Conservation (phyloP, 257 asterid species). For the Catharanthus roseus region DNA sequence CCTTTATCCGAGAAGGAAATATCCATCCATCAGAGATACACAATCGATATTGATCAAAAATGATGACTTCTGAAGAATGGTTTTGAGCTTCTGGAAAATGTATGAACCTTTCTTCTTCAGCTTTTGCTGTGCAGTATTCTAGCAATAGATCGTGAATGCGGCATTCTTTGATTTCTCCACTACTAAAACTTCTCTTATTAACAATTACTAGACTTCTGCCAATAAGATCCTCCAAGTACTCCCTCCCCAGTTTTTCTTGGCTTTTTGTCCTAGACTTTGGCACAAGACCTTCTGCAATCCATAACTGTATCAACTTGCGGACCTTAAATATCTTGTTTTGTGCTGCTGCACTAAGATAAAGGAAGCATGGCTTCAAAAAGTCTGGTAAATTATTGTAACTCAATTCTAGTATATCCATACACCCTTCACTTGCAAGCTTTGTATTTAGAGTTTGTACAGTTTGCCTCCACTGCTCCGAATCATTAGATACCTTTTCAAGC, state of each 20-base stretch:
- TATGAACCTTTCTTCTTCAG: conserved; percentile 9
- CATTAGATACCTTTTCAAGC: neutral
- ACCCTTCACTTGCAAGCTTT: no score
- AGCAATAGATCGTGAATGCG: conserved; percentile 14
- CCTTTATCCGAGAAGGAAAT: neutral
- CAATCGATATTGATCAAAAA: neutral
- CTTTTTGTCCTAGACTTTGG: neutral
- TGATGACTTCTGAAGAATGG: neutral
- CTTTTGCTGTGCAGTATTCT: conserved; percentile 7
- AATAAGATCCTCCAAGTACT: conserved; percentile 16
- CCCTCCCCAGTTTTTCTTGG: neutral
- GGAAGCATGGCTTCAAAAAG: no score
- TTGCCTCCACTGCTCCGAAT: neutral
- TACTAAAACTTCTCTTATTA: neutral
- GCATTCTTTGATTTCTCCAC: conserved; percentile 11
- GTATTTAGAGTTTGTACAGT: neutral
- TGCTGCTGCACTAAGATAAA: neutral
- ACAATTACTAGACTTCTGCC: conserved; percentile 9
- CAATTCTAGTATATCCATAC: no score
- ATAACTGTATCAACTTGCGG: conserved; percentile 5
- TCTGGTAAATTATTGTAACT: no score
- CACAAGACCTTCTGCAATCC: conserved; percentile 22
- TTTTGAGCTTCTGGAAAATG: neutral
- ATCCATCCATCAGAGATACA: neutral
- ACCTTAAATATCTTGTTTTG: neutral